A percentile compares a stretch with the other conserved stretches of the same genome.
phyloP scores from a whole-genome alignment of 73 alveolate genomes.

The Stentor coeruleus region DNA sequence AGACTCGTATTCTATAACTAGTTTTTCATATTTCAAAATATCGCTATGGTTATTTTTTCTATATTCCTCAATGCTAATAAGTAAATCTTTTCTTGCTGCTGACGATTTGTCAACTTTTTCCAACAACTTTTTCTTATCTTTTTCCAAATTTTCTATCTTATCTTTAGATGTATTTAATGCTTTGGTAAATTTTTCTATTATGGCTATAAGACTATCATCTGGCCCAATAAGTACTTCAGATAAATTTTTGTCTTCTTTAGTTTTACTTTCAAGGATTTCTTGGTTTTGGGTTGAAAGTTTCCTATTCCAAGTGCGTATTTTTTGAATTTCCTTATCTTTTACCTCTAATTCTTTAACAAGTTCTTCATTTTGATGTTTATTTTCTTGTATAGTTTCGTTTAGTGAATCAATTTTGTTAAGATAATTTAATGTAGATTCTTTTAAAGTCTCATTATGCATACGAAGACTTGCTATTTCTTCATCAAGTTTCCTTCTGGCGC shows the following conservation, averaged over 20 bases:
- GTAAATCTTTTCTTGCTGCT: background rate
- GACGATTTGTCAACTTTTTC: background rate
- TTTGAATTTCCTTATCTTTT: background rate
- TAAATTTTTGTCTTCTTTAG: background rate
- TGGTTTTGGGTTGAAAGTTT: background rate
- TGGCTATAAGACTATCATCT: background rate
- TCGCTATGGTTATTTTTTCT: background rate
- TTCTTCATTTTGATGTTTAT: background rate
- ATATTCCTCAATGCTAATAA: conserved; percentile 8
- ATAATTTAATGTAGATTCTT: background rate
- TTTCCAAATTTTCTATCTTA: background rate
- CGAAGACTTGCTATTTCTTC: background rate
- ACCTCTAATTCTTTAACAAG: background rate
- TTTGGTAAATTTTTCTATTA: background rate
- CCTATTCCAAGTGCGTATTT: background rate
- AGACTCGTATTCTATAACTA: background rate
- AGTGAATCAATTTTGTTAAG: background rate
- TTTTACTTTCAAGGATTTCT: background rate
- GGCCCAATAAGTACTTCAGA: background rate
- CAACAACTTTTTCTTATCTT: background rate
- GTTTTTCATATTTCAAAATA: background rate
- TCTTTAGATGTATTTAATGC: background rate
- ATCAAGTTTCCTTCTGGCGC: background rate
- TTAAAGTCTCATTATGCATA: background rate
- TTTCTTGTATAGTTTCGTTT: background rate